Percentiles rank a stretch among this genome's conserved stretches.
Evolutionary conservation across 2,329 filamentous ascomycete genomes (phyloP).

Genomic region (Cordyceps militaris): DNA sequence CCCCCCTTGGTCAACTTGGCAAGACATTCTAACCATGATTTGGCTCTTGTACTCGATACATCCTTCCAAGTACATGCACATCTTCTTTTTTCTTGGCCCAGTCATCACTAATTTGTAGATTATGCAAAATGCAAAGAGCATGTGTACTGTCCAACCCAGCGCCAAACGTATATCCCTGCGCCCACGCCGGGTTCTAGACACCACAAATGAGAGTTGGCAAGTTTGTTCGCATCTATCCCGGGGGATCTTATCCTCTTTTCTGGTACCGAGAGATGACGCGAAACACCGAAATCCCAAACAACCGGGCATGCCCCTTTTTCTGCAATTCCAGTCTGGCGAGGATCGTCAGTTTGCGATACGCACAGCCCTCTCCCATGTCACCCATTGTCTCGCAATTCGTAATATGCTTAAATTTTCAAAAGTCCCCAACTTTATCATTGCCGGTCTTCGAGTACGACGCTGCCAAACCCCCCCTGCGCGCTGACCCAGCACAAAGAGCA

Average conservation of each 20-base stretch:
- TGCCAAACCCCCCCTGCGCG: background rate
- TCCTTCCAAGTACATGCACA: background rate
- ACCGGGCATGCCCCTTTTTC: background rate
- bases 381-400: slow-evolving; percentile 6
- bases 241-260: background rate
- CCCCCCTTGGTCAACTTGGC: background rate
- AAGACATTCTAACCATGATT: background rate
- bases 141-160: too few relatives aligned
- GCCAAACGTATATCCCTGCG: background rate
- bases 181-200: background rate
- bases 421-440: background rate
- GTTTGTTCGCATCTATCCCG: background rate
- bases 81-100: background rate
- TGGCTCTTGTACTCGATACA: slow-evolving; percentile 1
- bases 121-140: too few relatives aligned
- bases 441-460: background rate
- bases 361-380: background rate
- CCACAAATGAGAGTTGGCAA: background rate
- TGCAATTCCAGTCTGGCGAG: background rate
- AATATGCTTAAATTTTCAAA: slow-evolving; percentile 6
- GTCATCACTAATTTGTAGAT: too few relatives aligned
- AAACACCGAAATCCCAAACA: background rate
- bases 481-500: too few relatives aligned
- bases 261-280: background rate
- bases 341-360: slow-evolving; percentile 1